Evolutionary conservation across 371 early-diverging fungal species (phyloP).

Genomic region (Thermomucor indicae-seudaticae): DNA sequence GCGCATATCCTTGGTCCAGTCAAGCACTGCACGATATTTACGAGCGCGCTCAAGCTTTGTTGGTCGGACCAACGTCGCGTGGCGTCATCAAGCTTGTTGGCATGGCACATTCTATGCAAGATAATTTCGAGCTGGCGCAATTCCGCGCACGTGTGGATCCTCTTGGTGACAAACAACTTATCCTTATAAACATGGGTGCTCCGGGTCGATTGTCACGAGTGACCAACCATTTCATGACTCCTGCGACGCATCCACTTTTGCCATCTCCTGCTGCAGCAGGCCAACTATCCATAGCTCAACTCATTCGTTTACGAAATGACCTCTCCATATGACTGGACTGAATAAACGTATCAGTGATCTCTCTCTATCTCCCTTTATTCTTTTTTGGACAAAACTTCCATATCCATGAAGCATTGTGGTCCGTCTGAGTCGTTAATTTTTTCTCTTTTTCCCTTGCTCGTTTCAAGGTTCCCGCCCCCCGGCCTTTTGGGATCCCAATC

Average conservation of each 20-base stretch:
- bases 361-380: neutral
- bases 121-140: constrained; percentile 70
- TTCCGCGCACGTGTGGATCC: constrained; percentile 37
- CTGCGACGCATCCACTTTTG: constrained; percentile 81
- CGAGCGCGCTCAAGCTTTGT: constrained; percentile 19
- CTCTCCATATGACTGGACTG: too few species aligned
- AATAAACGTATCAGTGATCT: neutral
- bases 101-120: constrained; percentile 57
- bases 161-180: constrained; percentile 53
- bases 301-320: constrained; percentile 32
- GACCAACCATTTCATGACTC: constrained; percentile 78
- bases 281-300: constrained; percentile 74
- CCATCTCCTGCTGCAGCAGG: constrained; percentile 86
- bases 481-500: too few species aligned
- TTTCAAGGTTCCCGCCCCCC: too few species aligned
- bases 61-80: constrained; percentile 13
- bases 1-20: constrained; percentile 51
- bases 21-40: constrained; percentile 44
- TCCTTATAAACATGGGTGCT: constrained; percentile 89
- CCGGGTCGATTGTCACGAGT: constrained; percentile 82
- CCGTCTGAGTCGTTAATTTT: too few species aligned
- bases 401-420: too few species aligned
- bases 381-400: too few species aligned
- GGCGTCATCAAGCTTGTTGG: constrained; percentile 88
- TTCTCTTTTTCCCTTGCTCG: too few species aligned